phyloP scores from a whole-genome alignment of 2,329 filamentous ascomycete species.

The Venturia aucupariae region DNA sequence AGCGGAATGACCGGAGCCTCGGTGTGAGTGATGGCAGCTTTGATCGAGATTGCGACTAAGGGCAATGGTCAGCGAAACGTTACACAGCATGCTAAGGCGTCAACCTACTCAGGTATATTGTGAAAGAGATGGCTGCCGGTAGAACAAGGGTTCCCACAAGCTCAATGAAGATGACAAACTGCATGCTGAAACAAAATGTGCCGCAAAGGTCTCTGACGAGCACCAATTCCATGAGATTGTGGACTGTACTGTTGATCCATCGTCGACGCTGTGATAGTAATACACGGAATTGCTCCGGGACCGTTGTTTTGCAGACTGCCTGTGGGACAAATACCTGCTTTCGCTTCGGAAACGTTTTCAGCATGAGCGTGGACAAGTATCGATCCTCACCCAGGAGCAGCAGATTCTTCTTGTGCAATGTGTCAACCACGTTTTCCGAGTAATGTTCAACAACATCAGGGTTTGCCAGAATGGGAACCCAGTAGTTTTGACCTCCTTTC shows the following conservation, averaged over 20 bases:
- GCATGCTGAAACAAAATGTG: slow-evolving; percentile 99
- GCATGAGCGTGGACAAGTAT: slow-evolving; percentile 92
- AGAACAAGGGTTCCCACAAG: slow-evolving; percentile 89
- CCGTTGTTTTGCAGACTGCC: slow-evolving; percentile 96
- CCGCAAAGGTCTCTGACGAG: slow-evolving; percentile 93
- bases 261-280: slow-evolving; percentile 87
- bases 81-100: slow-evolving; percentile 14
- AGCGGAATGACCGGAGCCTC: slow-evolving; percentile 78
- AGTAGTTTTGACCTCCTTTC: slow-evolving; percentile 97
- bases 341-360: slow-evolving; percentile 96
- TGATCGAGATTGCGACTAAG: slow-evolving; percentile 75
- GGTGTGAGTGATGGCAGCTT: slow-evolving; percentile 46
- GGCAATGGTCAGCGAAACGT: slow-evolving; percentile 11
- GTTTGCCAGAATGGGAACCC: slow-evolving; percentile 97
- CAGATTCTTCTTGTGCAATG: slow-evolving; percentile 94
- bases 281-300: slow-evolving; percentile 86
- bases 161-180: slow-evolving; percentile 95
- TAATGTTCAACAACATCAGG: slow-evolving; percentile 99
- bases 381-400: slow-evolving; percentile 88
- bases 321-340: slow-evolving; percentile 99
- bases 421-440: slow-evolving; percentile 97
- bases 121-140: slow-evolving; percentile 93
- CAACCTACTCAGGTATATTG: slow-evolving; percentile 81
- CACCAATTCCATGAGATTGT: slow-evolving; percentile 96
- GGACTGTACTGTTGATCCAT: slow-evolving; percentile 99